Percentiles rank a stretch among this genome's conserved stretches.
phyloP scores from a whole-genome alignment of 768 basidiomycete species.

The Leccinum olivaceopallidum region DNA sequence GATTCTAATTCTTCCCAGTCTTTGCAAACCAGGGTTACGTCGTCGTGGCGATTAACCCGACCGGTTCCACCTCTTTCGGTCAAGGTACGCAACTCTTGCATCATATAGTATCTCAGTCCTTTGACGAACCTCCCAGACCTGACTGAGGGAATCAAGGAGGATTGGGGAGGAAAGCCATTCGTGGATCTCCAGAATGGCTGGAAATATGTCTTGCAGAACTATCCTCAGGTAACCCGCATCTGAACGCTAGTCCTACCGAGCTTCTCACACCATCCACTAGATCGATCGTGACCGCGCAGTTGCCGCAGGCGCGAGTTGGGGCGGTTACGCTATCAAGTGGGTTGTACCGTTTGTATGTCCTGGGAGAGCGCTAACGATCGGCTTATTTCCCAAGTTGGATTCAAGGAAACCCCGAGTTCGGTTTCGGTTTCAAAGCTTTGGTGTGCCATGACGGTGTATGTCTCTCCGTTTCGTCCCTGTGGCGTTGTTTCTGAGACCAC shows the following conservation, averaged over 20 bases:
- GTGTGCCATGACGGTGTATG: constrained; percentile 88
- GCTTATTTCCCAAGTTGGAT: constrained; percentile 67
- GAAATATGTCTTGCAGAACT: constrained; percentile 63
- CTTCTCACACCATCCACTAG: constrained; percentile 34
- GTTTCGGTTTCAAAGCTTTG: constrained; percentile 88
- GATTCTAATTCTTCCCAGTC: constrained; percentile 39
- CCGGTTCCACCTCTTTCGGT: constrained; percentile 91
- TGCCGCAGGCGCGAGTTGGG: constrained; percentile 82
- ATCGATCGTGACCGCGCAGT: constrained; percentile 70
- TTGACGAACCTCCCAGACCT: constrained; percentile 47
- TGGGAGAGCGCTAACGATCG: constrained; percentile 5
- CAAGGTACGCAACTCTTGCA: constrained; percentile 51
- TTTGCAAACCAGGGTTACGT: constrained; percentile 92
- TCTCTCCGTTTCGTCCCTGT: constrained; percentile 15
- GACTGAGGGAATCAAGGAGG: constrained; percentile 76
- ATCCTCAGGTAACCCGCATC: constrained; percentile 57
- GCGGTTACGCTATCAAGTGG: constrained; percentile 88
- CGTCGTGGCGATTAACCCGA: constrained; percentile 86
- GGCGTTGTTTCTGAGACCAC: background rate
- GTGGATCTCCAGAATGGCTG: constrained; percentile 75
- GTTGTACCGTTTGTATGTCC: constrained; percentile 14
- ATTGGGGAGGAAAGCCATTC: constrained; percentile 89
- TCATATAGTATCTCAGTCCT: constrained; percentile 1
- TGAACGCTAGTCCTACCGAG: background rate
- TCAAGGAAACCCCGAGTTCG: constrained; percentile 88